Conservation (phyloP, 2,329 filamentous ascomycete species). For the Colletotrichum acutatum region DNA sequence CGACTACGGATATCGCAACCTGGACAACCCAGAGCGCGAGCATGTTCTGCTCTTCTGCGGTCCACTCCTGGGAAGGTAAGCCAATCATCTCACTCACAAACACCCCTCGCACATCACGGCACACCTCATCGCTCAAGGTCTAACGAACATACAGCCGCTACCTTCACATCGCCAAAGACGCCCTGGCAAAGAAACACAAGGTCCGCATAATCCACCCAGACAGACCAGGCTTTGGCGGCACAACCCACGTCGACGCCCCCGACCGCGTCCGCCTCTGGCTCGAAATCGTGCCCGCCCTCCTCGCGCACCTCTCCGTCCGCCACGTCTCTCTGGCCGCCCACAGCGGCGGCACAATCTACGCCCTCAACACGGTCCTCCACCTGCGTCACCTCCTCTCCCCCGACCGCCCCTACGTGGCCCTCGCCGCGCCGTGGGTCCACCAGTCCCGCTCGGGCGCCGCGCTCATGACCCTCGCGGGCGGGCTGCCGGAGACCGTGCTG, state of each 20-base stretch:
- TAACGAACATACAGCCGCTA: slow-evolving; percentile 6
- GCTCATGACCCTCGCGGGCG: slow-evolving; percentile 37
- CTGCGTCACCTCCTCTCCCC: slow-evolving; percentile 43
- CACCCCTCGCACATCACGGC: neutral
- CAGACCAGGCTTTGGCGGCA: slow-evolving; percentile 50
- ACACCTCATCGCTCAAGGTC: neutral
- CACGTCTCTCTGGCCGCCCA: slow-evolving; percentile 44
- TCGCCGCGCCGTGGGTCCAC: slow-evolving; percentile 46
- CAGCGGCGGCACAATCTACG: slow-evolving; percentile 45
- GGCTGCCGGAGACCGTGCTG: slow-evolving; percentile 39
- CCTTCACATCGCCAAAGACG: slow-evolving; percentile 46
- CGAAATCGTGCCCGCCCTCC: slow-evolving; percentile 44
- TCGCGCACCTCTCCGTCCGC: slow-evolving; percentile 45
- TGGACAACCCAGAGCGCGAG: slow-evolving; percentile 39
- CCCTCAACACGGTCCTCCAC: slow-evolving; percentile 44
- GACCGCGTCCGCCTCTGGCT: slow-evolving; percentile 42
- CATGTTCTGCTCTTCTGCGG: slow-evolving; percentile 44
- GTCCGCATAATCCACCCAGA: slow-evolving; percentile 48
- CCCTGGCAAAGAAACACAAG: slow-evolving; percentile 43
- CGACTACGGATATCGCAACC: slow-evolving; percentile 46
- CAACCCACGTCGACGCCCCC: slow-evolving; percentile 38
- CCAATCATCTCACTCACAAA: neutral
- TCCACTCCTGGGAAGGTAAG: slow-evolving; percentile 39
- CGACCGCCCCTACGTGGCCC: slow-evolving; percentile 40
- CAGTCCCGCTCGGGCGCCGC: slow-evolving; percentile 40